Evolutionary conservation across 495 filamentous ascomycete genomes (phyloP), one percentile per base, ranked within the genome.

Genomic region (Podospora sp.): DNA sequence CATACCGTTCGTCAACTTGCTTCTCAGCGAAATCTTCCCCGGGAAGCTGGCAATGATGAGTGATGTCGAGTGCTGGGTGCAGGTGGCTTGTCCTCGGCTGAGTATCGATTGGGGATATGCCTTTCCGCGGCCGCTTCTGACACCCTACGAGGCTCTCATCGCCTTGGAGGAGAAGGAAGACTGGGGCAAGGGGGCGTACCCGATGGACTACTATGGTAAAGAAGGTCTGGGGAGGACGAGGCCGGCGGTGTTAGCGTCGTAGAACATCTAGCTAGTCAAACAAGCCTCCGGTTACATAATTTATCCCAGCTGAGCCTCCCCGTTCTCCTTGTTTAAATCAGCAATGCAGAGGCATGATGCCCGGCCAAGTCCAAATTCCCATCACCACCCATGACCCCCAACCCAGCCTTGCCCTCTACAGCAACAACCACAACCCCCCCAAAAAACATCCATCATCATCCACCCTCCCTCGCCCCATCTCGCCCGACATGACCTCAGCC

Each of bases 31-130:
- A 81, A 97, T 99, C 27, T 98, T 98, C 75, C 95, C 95, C 0
- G 93, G 92, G 0, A 99, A 99, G 75, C 78, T 99, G 62, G 93
- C 90, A 0, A 85, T 94, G 81, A 97, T 99, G 92, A 71, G 74
- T 26, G 94, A 98, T 74, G 90, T 99, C 6, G 95, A 97, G 70
- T 94, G 92, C 66, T 99, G 95, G 95, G 94, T 98, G 36, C 95
- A 99, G 78, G 92, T 99, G 51, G 95, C 95, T 9, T 99, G 95
- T 82, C 95, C 95, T 8, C 79, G 95, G 27, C 72, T 99, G 72
- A 97, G 93, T 76, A 99, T 99, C 66, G 95, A 99, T 80, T 99
- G 95, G 95, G 95, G 95, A 0, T 99, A 98, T 81, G 95, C 96
- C 16, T 99, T 99, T 77, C 83, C 90, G 5, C 82, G 91, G 35